Conservation (phyloP, 768 basidiomycete genomes). For the Lactarius sanguifluus region DNA sequence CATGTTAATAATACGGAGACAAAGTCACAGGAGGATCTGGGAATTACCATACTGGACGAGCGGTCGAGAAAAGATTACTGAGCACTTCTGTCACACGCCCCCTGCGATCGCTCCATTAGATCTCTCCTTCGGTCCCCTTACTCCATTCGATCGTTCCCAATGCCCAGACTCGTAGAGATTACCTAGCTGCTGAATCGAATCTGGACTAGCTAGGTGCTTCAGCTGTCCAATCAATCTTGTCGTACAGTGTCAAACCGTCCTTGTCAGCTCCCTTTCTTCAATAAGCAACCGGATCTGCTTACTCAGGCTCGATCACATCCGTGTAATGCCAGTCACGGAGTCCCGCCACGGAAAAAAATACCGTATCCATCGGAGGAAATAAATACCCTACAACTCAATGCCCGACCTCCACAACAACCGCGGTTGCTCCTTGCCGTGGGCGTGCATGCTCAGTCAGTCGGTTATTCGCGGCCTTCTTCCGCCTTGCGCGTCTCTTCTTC, state of each 20-base stretch:
- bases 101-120: constrained; percentile 18
- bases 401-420: not conserved
- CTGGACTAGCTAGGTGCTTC: not conserved
- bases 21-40: constrained; percentile 16
- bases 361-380: not conserved
- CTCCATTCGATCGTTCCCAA: not conserved
- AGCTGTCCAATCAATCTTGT: not conserved
- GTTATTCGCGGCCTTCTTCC: not conserved
- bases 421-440: not conserved
- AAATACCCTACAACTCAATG: not conserved
- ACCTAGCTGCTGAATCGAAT: not conserved
- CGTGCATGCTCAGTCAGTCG: not conserved
- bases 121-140: constrained; percentile 12
- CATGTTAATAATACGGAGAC: constrained; percentile 28
- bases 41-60: constrained; percentile 22
- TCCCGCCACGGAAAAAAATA: not conserved
- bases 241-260: too few species aligned
- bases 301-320: not conserved
- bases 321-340: not conserved
- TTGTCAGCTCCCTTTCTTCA: constrained; percentile 4
- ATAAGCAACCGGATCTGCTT: not conserved
- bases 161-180: not conserved
- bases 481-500: not conserved
- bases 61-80: constrained; percentile 26
- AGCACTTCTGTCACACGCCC: constrained; percentile 27